phyloP scores from a whole-genome alignment of 2,329 filamentous ascomycete species.

The Rhynchosporium agropyri region DNA sequence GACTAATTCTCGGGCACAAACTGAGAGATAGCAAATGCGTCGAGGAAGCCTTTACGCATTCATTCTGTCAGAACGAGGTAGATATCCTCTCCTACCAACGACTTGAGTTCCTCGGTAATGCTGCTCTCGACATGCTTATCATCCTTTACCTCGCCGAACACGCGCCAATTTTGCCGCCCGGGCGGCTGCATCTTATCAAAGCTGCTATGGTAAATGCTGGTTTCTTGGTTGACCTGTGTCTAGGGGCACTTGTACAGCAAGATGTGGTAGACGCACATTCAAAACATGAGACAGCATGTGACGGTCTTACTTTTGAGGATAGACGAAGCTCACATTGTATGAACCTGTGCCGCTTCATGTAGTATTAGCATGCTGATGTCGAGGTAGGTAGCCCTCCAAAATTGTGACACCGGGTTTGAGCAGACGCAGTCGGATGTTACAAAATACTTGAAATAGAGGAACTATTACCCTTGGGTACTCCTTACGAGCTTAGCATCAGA shows the following conservation, averaged over 20 bases:
- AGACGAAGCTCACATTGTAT: not conserved
- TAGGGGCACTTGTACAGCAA: constrained; percentile 66
- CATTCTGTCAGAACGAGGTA: constrained; percentile 54
- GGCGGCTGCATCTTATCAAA: constrained; percentile 73
- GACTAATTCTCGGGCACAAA: constrained; percentile 28
- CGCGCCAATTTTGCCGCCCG: constrained; percentile 48
- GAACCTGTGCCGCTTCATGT: not conserved
- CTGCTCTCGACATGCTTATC: constrained; percentile 78
- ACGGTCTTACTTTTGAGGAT: constrained; percentile 1
- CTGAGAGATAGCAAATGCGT: constrained; percentile 64
- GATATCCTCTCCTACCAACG: constrained; percentile 60
- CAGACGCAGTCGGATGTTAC: constrained; percentile 47
- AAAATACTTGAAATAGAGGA: constrained; percentile 52
- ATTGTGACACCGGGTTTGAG: not conserved
- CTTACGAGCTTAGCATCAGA: constrained; percentile 66
- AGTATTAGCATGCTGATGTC: not conserved
- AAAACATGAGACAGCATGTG: constrained; percentile 33
- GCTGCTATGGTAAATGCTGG: constrained; percentile 78
- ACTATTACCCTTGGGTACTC: constrained; percentile 73
- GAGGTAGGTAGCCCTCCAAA: not conserved
- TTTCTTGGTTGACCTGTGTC: constrained; percentile 75
- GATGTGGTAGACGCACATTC: constrained; percentile 59
- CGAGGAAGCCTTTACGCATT: constrained; percentile 79
- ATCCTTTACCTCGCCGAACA: constrained; percentile 58
- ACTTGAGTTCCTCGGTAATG: constrained; percentile 86